Conservation (phyloP, 768 basidiomycete species). For the Chalciporus piperatus region DNA sequence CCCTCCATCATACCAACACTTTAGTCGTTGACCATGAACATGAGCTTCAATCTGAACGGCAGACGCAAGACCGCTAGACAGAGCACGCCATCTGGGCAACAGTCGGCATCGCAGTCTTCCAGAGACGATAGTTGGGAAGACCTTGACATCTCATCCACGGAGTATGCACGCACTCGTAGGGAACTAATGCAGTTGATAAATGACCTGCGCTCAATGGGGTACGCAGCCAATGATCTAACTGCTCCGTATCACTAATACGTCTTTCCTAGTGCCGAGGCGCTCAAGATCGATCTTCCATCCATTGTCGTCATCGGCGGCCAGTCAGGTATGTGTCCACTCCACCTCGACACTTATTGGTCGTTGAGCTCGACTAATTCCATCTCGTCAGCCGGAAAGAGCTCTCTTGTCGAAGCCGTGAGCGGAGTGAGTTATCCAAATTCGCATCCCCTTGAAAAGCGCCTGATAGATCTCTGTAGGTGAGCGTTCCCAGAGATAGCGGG, state of each 20-base stretch:
- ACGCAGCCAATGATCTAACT: constrained; percentile 1
- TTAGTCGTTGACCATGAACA: constrained; percentile 4
- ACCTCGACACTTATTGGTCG: no score
- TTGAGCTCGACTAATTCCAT: not conserved
- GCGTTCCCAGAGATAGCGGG: constrained; percentile 58
- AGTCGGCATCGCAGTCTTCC: constrained; percentile 1
- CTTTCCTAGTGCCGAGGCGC: constrained; percentile 32
- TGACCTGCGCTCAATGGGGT: constrained; percentile 43
- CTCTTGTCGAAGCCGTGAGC: constrained; percentile 55
- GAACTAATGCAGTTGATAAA: constrained; percentile 39
- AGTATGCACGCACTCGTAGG: constrained; percentile 40
- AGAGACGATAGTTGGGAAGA: constrained; percentile 14
- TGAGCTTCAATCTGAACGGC: constrained; percentile 1
- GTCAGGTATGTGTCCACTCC: constrained; percentile 40
- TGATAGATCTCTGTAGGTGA: constrained; percentile 39
- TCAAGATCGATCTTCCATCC: constrained; percentile 44
- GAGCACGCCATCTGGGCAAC: not conserved
- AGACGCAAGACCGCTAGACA: not conserved
- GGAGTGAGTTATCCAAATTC: constrained; percentile 37
- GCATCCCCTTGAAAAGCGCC: not conserved
- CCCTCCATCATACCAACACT: not conserved
- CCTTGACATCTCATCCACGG: constrained; percentile 27
- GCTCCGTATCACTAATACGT: not conserved
- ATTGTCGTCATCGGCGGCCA: constrained; percentile 57
- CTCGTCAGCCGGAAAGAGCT: constrained; percentile 54